These are phyloP conservation scores for Aspergillus sp. DNA, from an alignment of 2,329 filamentous ascomycete species.

Conservation along the genomic window DNA sequence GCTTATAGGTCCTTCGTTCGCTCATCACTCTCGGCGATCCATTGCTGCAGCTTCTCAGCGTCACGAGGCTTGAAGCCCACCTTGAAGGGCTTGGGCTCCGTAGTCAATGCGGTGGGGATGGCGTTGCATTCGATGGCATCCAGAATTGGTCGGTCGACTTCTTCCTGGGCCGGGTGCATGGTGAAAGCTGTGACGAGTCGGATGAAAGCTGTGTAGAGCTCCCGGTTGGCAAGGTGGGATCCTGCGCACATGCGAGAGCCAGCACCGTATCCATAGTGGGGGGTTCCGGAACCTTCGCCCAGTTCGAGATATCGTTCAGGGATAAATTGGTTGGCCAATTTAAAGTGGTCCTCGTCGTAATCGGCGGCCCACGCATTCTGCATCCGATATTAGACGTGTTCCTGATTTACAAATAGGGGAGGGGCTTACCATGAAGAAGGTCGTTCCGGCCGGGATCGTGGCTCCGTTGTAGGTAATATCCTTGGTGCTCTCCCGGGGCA, in stretches of 20 bases:
- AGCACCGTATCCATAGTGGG: constrained; percentile 60
- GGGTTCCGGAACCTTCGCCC: constrained; percentile 48
- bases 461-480: constrained; percentile 65
- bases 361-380: constrained; percentile 70
- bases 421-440: constrained; percentile 65
- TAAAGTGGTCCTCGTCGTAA: constrained; percentile 67
- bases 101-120: constrained; percentile 55
- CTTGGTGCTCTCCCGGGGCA: constrained; percentile 68
- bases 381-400: not conserved
- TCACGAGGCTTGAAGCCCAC: constrained; percentile 50
- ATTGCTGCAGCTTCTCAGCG: constrained; percentile 41
- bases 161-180: constrained; percentile 46
- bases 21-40: constrained; percentile 52
- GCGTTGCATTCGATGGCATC: constrained; percentile 55
- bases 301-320: constrained; percentile 65
- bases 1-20: constrained; percentile 45
- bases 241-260: constrained; percentile 62
- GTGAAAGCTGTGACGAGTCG: constrained; percentile 56
- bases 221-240: constrained; percentile 59
- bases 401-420: no score
- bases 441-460: constrained; percentile 68
- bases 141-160: constrained; percentile 48
- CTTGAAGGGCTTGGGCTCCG: constrained; percentile 61
- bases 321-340: constrained; percentile 57
- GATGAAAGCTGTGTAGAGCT: constrained; percentile 58